Evolutionary conservation across 352 stramenopile genomes (phyloP).

Genomic region (Pseudoperonospora humuli): DNA sequence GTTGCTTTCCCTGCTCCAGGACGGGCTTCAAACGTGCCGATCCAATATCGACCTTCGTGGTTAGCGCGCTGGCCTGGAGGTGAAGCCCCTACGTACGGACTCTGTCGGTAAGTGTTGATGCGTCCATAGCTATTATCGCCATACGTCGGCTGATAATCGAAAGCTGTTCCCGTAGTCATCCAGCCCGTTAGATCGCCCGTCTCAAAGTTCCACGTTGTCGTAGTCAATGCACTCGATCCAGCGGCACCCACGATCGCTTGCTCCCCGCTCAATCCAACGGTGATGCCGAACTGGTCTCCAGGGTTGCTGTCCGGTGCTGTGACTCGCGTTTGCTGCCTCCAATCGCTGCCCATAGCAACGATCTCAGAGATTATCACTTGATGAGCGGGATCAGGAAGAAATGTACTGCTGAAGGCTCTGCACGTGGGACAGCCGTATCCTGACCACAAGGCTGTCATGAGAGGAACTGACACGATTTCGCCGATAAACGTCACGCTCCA

Average conservation of each 20-base stretch:
- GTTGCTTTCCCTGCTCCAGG: slow-evolving; percentile 58
- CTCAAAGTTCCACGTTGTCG: slow-evolving; percentile 96
- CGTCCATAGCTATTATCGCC: slow-evolving; percentile 90
- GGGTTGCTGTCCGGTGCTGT: slow-evolving; percentile 59
- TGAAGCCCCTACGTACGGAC: slow-evolving; percentile 15
- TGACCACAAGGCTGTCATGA: slow-evolving; percentile 57
- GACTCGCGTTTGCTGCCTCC: slow-evolving; percentile 53
- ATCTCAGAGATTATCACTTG: slow-evolving; percentile 54
- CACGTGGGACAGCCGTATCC: slow-evolving; percentile 60
- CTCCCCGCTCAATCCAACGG: slow-evolving; percentile 67
- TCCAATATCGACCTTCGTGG: slow-evolving; percentile 89
- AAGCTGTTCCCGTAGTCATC: slow-evolving; percentile 89
- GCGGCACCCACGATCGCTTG: slow-evolving; percentile 70
- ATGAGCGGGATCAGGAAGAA: slow-evolving; percentile 35
- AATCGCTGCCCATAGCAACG: slow-evolving; percentile 40
- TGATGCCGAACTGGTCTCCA: slow-evolving; percentile 69
- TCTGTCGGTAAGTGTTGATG: slow-evolving; percentile 52
- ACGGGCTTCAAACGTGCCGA: slow-evolving; percentile 91
- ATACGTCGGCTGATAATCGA: slow-evolving; percentile 91
- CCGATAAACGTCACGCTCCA: slow-evolving; percentile 81
- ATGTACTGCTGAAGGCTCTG: slow-evolving; percentile 63
- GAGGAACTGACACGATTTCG: slow-evolving; percentile 51
- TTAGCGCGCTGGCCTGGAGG: slow-evolving; percentile 33
- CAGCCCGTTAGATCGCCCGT: slow-evolving; percentile 93
- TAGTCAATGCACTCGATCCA: slow-evolving; percentile 57